These are phyloP conservation scores for Camelina neglecta DNA, from an alignment of 345 rosid genomes.

Conservation along the genomic window DNA sequence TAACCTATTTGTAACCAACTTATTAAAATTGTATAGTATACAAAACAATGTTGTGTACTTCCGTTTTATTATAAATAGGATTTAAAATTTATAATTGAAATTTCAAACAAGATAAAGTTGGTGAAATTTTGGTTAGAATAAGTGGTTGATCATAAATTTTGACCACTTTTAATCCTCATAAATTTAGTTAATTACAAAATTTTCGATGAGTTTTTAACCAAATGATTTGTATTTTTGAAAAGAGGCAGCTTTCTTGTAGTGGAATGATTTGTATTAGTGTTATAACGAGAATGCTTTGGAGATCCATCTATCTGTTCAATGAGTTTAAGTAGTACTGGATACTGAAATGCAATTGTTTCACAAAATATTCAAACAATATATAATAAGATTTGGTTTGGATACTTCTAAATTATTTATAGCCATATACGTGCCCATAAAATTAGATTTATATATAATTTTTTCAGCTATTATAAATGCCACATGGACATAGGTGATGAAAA, in stretches of 20 bases:
- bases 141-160: no score
- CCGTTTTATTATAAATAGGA: no score
- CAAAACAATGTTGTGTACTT: no score
- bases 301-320: not conserved
- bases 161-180: no score
- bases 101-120: no score
- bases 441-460: slow-evolving; percentile 4
- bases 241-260: no score
- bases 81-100: no score
- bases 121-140: no score
- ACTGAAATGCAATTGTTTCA: not conserved
- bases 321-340: not conserved
- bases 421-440: slow-evolving; percentile 22
- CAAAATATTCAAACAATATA: not conserved
- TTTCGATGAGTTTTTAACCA: not conserved
- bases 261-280: not conserved
- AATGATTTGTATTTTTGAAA: no score
- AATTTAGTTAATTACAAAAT: no score
- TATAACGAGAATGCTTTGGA: not conserved
- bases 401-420: slow-evolving; percentile 4
- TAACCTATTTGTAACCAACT: no score
- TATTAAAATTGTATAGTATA: no score
- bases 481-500: slow-evolving; percentile 18
- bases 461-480: slow-evolving; percentile 32
- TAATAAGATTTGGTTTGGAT: slow-evolving; percentile 1